Evolutionary conservation across 306 rosid genomes (phyloP).

Genomic region (Cucurbita moschata): DNA sequence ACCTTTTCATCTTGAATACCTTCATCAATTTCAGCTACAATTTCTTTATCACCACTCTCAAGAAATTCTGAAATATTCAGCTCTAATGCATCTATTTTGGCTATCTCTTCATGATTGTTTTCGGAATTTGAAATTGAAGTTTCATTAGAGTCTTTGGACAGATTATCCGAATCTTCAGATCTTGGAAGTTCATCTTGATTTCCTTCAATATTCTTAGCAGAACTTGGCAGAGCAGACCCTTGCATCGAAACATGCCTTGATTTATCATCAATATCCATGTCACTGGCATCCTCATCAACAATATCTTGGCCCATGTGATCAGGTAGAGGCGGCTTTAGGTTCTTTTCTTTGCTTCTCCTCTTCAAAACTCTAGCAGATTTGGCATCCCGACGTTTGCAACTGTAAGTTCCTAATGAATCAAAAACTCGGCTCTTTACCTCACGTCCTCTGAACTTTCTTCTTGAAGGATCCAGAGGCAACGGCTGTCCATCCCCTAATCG

Average conservation of each 20-base stretch:
- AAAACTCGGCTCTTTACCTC: slow-evolving; percentile 82
- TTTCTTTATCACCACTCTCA: slow-evolving; percentile 17
- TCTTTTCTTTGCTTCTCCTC: slow-evolving; percentile 28
- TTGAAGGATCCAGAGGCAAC: slow-evolving; percentile 24
- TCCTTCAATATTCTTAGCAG: slow-evolving; percentile 12
- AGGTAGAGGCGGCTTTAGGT: slow-evolving; percentile 15
- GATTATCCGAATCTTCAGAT: slow-evolving; percentile 5
- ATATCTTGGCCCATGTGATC: slow-evolving; percentile 9
- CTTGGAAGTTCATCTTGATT: slow-evolving; percentile 9
- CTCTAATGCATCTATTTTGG: slow-evolving; percentile 11
- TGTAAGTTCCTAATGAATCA: slow-evolving; percentile 35
- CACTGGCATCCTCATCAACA: slow-evolving; percentile 30
- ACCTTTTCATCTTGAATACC: slow-evolving; percentile 7
- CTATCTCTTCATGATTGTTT: slow-evolving; percentile 17
- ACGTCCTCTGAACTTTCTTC: slow-evolving; percentile 49
- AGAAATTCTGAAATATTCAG: slow-evolving; percentile 7
- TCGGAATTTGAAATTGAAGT: slow-evolving; percentile 16
- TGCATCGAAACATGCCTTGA: slow-evolving; percentile 37
- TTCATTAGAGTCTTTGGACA: slow-evolving; percentile 18
- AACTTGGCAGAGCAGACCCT: slow-evolving; percentile 14
- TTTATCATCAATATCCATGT: slow-evolving; percentile 46
- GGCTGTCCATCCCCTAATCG: slow-evolving; percentile 20
- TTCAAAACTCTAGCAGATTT: slow-evolving; percentile 21
- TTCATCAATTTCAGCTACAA: slow-evolving; percentile 3
- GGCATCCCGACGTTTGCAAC: slow-evolving; percentile 25